phyloP scores from a whole-genome alignment of 1,284 basidiomycete genomes.

The Tylopilus orsonianus region DNA sequence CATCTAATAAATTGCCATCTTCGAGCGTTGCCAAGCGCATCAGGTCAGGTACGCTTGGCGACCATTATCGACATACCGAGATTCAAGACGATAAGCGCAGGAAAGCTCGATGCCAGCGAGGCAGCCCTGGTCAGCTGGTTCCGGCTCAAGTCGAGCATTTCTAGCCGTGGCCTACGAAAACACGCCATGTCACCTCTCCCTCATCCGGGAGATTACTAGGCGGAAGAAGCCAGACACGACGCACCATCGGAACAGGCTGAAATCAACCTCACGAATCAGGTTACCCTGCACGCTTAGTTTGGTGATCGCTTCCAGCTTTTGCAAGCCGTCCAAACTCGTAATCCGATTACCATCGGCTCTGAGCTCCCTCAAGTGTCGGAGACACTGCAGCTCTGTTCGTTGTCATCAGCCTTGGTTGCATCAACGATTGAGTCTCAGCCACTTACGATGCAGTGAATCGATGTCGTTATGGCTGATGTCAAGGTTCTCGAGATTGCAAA shows the following conservation, averaged over 20 bases:
- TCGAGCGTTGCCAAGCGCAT: slow-evolving; percentile 18
- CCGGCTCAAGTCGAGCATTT: slow-evolving; percentile 79
- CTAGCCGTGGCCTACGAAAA: slow-evolving; percentile 67
- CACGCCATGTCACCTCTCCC: slow-evolving; percentile 17
- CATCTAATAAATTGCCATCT: slow-evolving; percentile 75
- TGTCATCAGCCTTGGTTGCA: neutral
- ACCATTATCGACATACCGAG: slow-evolving; percentile 59
- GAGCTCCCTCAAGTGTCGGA: slow-evolving; percentile 86
- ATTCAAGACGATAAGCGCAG: slow-evolving; percentile 71
- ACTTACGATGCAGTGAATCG: slow-evolving; percentile 83
- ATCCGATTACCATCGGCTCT: slow-evolving; percentile 87
- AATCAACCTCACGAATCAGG: slow-evolving; percentile 62
- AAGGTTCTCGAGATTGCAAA: slow-evolving; percentile 83
- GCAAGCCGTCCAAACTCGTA: slow-evolving; percentile 73
- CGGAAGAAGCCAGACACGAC: slow-evolving; percentile 26
- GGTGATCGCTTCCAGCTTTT: slow-evolving; percentile 75
- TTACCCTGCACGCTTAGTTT: slow-evolving; percentile 86
- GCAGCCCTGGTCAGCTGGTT: slow-evolving; percentile 68
- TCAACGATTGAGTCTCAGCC: neutral
- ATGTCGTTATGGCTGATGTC: slow-evolving; percentile 92
- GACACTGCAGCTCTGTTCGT: slow-evolving; percentile 72
- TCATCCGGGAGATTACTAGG: neutral
- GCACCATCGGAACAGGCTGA: slow-evolving; percentile 69
- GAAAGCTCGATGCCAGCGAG: slow-evolving; percentile 59
- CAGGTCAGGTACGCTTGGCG: slow-evolving; percentile 16